A percentile compares a stretch with the other conserved stretches of the same genome.
phyloP scores from a whole-genome alignment of 78 protist genomes.

The Mantamonas sphyraenae region DNA sequence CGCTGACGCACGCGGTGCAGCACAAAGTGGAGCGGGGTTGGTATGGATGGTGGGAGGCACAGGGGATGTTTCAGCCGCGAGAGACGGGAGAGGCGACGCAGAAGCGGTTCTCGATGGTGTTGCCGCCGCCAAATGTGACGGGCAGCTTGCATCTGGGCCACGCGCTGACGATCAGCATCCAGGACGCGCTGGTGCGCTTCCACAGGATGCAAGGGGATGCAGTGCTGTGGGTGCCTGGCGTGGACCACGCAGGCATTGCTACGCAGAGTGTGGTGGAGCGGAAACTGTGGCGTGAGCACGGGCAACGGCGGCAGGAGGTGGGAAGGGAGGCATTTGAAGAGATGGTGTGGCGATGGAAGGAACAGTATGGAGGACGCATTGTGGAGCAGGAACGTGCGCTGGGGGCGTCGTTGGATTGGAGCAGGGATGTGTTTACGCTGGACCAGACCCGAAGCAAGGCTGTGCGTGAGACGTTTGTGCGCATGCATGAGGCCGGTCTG shows the following conservation, averaged over 20 bases:
- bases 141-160: constrained; percentile 96
- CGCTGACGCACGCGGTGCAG: too few relatives aligned
- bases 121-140: constrained; percentile 98
- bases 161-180: constrained; percentile 77
- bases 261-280: constrained; percentile 85
- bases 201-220: not conserved
- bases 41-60: too few relatives aligned
- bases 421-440: constrained; percentile 69
- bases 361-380: constrained; percentile 50
- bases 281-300: constrained; percentile 1
- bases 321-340: constrained; percentile 57
- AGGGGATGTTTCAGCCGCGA: too few relatives aligned
- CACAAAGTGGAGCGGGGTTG: too few relatives aligned
- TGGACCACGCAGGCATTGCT: constrained; percentile 96
- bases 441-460: constrained; percentile 47
- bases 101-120: constrained; percentile 50
- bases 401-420: constrained; percentile 88
- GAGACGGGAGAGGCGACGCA: too few relatives aligned
- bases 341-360: constrained; percentile 80
- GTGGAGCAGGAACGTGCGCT: constrained; percentile 28
- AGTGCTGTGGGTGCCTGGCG: constrained; percentile 82
- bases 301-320: constrained; percentile 32
- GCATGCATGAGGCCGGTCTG: constrained; percentile 32
- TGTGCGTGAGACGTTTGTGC: constrained; percentile 73
- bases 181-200: constrained; percentile 25